These are phyloP conservation scores for Gigaspora rosea DNA, from an alignment of 192 early-diverging fungal species.

Conservation along the genomic window DNA sequence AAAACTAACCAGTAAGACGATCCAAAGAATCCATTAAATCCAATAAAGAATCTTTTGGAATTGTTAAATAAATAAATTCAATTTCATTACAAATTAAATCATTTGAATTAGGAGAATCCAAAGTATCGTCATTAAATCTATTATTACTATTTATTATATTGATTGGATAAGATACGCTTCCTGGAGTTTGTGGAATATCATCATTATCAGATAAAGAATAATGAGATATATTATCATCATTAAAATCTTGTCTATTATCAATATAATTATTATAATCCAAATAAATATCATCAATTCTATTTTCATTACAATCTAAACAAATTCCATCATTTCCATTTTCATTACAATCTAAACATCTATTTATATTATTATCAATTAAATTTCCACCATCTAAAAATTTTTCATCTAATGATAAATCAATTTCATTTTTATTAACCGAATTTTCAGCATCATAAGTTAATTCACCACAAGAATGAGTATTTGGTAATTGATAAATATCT, in stretches of 20 bases:
- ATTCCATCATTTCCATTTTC: neutral
- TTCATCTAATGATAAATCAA: too few species aligned
- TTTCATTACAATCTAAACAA: neutral
- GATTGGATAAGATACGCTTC: neutral
- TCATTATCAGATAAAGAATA: neutral
- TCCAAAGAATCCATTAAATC: constrained; percentile 15
- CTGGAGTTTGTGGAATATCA: neutral
- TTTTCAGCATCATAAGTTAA: too few species aligned
- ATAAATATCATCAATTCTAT: neutral
- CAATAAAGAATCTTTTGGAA: neutral
- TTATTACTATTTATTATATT: neutral
- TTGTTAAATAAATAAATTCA: constrained; percentile 10
- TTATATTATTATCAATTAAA: too few species aligned
- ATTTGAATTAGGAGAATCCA: neutral
- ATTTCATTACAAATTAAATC: neutral
- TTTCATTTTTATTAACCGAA: too few species aligned
- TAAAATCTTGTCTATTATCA: neutral
- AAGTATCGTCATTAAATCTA: neutral
- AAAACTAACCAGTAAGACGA: constrained; percentile 8
- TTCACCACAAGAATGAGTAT: too few species aligned
- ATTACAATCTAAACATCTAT: neutral
- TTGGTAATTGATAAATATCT: neutral
- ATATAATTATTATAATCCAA: neutral
- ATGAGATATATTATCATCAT: neutral
- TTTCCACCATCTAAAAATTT: neutral